Evolutionary conservation across 208 protist genomes (phyloP).

Genomic region (Plasmodiophora brassicae): DNA sequence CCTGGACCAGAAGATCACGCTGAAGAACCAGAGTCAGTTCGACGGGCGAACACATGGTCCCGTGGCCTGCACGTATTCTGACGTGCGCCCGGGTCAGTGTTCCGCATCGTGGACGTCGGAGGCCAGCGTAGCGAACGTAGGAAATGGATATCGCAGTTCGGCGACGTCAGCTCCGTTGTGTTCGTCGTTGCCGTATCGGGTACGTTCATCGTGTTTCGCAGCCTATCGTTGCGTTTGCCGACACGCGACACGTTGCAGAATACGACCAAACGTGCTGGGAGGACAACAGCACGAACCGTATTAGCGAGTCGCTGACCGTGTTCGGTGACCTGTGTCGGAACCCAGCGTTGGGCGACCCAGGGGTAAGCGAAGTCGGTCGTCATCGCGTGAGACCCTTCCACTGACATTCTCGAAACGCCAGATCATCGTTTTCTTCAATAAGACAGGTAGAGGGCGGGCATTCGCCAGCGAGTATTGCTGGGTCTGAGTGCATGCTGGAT

Average conservation of each 20-base stretch:
- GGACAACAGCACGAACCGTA: not conserved
- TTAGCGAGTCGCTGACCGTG: not conserved
- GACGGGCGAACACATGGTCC: no score
- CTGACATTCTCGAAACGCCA: no score
- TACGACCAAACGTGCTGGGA: conserved; percentile 6
- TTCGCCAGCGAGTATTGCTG: not conserved
- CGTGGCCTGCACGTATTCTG: not conserved
- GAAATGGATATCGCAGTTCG: conserved; percentile 29
- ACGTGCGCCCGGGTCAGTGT: not conserved
- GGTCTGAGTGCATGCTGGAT: no score
- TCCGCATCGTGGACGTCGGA: not conserved
- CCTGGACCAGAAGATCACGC: not conserved
- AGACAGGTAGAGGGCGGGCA: not conserved
- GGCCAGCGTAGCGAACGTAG: not conserved
- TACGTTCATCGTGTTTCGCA: not conserved
- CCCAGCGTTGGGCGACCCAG: not conserved
- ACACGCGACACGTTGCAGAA: not conserved
- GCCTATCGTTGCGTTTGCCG: not conserved
- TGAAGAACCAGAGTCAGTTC: not conserved
- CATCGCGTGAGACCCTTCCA: no score
- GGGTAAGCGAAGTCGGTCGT: no score
- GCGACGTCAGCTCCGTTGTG: not conserved
- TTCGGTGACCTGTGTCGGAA: not conserved
- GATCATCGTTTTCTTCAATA: not conserved
- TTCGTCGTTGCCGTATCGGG: conserved; percentile 4